Evolutionary conservation across 768 basidiomycete genomes (phyloP).

Genomic region (Dendrothele bispora): DNA sequence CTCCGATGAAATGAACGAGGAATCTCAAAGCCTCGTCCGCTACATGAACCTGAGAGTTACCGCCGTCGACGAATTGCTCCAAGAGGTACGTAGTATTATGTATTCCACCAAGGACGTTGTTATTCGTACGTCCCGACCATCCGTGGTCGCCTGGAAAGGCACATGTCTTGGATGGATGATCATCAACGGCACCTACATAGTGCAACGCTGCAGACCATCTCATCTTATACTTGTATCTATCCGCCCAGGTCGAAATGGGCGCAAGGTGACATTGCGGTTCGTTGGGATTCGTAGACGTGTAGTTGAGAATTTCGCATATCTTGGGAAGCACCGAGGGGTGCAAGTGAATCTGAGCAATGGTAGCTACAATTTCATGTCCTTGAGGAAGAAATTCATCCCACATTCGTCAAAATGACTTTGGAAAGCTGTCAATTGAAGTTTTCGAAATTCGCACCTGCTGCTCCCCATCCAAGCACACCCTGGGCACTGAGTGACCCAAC

Average conservation of each 20-base stretch:
- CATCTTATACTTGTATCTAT: constrained; percentile 60
- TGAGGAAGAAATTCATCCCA: too few species aligned
- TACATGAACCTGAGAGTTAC: constrained; percentile 23
- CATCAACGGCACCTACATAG: constrained; percentile 72
- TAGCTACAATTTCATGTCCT: constrained; percentile 93
- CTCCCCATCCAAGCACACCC: constrained; percentile 36
- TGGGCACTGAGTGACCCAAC: neutral
- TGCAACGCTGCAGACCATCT: constrained; percentile 76
- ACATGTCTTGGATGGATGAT: constrained; percentile 78
- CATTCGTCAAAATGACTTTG: too few species aligned
- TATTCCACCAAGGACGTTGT: constrained; percentile 78
- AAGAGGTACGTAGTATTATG: constrained; percentile 73
- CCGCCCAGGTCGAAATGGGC: constrained; percentile 87
- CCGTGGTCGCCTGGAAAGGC: constrained; percentile 73
- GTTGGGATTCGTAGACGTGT: constrained; percentile 30
- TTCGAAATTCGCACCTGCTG: constrained; percentile 27
- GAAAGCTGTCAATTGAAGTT: neutral
- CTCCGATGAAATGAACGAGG: constrained; percentile 90
- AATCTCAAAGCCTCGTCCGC: constrained; percentile 88
- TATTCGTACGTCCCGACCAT: constrained; percentile 57
- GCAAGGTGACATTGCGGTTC: constrained; percentile 74
- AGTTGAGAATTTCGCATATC: constrained; percentile 72
- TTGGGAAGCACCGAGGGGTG: constrained; percentile 66
- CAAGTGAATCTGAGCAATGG: constrained; percentile 91
- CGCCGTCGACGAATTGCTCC: constrained; percentile 42